Evolutionary conservation across 1,284 basidiomycete species (phyloP).

Genomic region (Erythrobasidium hasegawianum): DNA sequence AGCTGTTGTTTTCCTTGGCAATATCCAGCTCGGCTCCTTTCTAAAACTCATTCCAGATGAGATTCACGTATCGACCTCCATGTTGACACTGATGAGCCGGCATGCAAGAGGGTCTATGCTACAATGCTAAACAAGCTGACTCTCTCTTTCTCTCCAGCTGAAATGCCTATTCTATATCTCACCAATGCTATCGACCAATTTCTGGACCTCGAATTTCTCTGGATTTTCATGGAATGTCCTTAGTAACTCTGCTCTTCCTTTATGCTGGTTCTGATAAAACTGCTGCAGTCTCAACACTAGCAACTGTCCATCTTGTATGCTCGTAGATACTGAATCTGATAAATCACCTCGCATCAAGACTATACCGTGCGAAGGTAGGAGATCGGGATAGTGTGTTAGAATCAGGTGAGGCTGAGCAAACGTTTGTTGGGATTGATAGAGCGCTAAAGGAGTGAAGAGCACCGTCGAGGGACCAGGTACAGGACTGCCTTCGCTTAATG

Average conservation of each 20-base stretch:
- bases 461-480: constrained; percentile 55
- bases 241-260: constrained; percentile 56
- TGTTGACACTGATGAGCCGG: too few relatives aligned
- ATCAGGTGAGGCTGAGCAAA: constrained; percentile 90
- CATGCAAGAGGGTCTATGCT: neutral
- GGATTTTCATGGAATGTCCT: constrained; percentile 68
- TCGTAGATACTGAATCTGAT: constrained; percentile 57
- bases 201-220: constrained; percentile 68
- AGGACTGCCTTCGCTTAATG: constrained; percentile 53
- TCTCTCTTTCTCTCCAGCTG: too few relatives aligned
- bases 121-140: neutral
- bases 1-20: too few relatives aligned
- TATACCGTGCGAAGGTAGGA: constrained; percentile 70
- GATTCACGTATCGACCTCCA: too few relatives aligned
- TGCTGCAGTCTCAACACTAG: constrained; percentile 72
- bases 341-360: constrained; percentile 91
- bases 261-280: constrained; percentile 55
- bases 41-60: too few relatives aligned
- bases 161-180: too few relatives aligned
- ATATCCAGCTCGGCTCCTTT: too few relatives aligned
- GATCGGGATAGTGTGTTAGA: constrained; percentile 86
- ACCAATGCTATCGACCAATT: constrained; percentile 51
- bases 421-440: constrained; percentile 81
- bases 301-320: constrained; percentile 73
- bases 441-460: constrained; percentile 87